Evolutionary conservation across 148 eudicot species (phyloP).

Genomic region (Salicornia ramosissima): DNA sequence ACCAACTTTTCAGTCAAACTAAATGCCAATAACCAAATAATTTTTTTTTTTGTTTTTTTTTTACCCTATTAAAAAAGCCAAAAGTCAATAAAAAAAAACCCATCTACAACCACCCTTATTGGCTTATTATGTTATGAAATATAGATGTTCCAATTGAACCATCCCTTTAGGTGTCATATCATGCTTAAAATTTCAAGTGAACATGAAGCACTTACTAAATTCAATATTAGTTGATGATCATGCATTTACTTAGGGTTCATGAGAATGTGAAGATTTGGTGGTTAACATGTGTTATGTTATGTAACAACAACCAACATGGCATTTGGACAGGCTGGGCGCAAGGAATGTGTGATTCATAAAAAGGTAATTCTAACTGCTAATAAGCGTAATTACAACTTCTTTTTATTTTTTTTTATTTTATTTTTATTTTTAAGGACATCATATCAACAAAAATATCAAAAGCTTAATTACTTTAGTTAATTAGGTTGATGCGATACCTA

Average conservation of each 20-base stretch:
- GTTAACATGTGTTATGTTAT: slow-evolving; percentile 41
- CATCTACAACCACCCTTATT: too few relatives aligned
- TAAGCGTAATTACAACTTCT: not conserved
- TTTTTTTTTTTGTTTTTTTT: too few relatives aligned
- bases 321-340: slow-evolving; percentile 29
- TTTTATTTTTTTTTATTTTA: not conserved
- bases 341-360: slow-evolving; percentile 24
- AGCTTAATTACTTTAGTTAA: slow-evolving; percentile 12
- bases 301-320: slow-evolving; percentile 34
- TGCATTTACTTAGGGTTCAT: slow-evolving; percentile 22
- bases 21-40: too few relatives aligned
- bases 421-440: too few relatives aligned
- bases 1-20: too few relatives aligned
- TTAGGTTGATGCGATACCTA: slow-evolving; percentile 14
- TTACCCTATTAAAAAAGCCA: too few relatives aligned
- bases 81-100: too few relatives aligned
- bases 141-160: too few relatives aligned
- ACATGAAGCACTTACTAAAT: not conserved
- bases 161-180: too few relatives aligned
- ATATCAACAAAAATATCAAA: not conserved
- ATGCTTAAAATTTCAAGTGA: not conserved
- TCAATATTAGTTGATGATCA: not conserved
- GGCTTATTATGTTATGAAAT: not conserved
- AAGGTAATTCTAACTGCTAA: not conserved
- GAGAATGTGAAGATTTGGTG: slow-evolving; percentile 34